Evolutionary conservation across 306 rosid genomes (phyloP), one percentile per base, ranked within the genome.

Genomic region (Rubus idaeus): DNA sequence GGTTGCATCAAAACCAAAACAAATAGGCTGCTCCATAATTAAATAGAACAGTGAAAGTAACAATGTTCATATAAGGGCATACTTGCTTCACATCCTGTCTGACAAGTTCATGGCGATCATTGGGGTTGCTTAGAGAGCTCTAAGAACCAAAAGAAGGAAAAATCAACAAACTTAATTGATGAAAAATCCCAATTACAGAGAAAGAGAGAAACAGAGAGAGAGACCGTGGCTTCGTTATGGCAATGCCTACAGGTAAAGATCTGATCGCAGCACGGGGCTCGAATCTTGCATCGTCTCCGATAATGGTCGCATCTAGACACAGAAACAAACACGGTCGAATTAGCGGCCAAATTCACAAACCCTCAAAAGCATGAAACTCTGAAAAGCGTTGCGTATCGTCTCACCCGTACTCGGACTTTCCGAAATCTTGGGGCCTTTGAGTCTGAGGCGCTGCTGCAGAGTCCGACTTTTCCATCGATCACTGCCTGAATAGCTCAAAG

Each of bases 211-310:
- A 41, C 5, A 42, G 52, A 53, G 21, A 74, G 13, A 77, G 73
- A 60, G 72, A 85, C 97, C 81, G 66, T 76, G 83, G 89, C 84
- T 9, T 91, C 90, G 91, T 89, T 89, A 85, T 89, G 94, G 82
- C 94, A 91, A 68, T 91, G 94, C 75, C 92, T 90, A 75, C 94
- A 91, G 12, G 83, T 65, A 57, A 88, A 91, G 67, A 88, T 80
- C 77, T 79, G 84, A 68, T 88, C 84, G 77, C 97, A 91, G 51
- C 97, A 91, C 0, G 94, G 94, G 13, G 97, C 86, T 65, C 90
- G 91, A 78, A 91, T 88, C 71, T 73, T 88, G 88, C 94, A 89
- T 42, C 91, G 80, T 71, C 92, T 83, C 78, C 70, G 78, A 17
- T 91, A 91, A 79, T 91, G 94, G 26, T 81, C 80, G 79, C 96